A percentile compares a stretch with the other conserved stretches of the same genome.
These are phyloP conservation scores for Kwoniella shandongensis DNA, from an alignment of 768 basidiomycete genomes.

Conservation along the genomic window DNA sequence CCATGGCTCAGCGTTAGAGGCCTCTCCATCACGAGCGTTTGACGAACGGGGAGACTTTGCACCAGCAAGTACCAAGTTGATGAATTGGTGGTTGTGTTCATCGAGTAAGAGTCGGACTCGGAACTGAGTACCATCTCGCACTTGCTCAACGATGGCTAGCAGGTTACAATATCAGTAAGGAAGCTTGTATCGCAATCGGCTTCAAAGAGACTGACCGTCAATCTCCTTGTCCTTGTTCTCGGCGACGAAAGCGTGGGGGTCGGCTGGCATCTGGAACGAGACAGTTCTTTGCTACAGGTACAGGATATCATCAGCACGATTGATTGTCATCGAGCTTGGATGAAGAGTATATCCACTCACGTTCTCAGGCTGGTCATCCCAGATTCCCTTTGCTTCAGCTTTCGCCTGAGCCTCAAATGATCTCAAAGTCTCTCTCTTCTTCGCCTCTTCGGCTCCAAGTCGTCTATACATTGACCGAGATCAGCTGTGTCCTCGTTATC, in stretches of 20 bases:
- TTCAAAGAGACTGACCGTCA: constrained; percentile 65
- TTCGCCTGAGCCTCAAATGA: constrained; percentile 48
- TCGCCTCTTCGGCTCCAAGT: constrained; percentile 66
- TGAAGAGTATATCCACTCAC: too few relatives aligned
- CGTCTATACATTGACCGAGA: constrained; percentile 26
- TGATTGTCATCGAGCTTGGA: neutral
- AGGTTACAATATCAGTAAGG: neutral
- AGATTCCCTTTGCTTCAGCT: constrained; percentile 65
- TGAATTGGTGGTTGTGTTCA: constrained; percentile 82
- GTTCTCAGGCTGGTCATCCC: constrained; percentile 59
- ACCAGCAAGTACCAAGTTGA: constrained; percentile 63
- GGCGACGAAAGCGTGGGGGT: constrained; percentile 81
- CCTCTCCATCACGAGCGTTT: constrained; percentile 42
- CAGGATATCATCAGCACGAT: neutral
- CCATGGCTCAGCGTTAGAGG: constrained; percentile 63
- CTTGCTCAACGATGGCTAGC: constrained; percentile 85
- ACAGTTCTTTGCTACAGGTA: constrained; percentile 65
- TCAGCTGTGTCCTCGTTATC: neutral
- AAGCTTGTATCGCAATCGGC: too few relatives aligned
- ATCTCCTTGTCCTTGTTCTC: constrained; percentile 90
- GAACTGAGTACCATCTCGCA: constrained; percentile 86
- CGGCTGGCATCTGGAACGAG: constrained; percentile 81
- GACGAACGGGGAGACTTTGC: constrained; percentile 52
- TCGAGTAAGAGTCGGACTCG: constrained; percentile 85
- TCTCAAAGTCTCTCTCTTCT: constrained; percentile 69